Base-by-base conservation (phyloP, 441 rosid species). In the Heliophila coronopifolia region DNA sequence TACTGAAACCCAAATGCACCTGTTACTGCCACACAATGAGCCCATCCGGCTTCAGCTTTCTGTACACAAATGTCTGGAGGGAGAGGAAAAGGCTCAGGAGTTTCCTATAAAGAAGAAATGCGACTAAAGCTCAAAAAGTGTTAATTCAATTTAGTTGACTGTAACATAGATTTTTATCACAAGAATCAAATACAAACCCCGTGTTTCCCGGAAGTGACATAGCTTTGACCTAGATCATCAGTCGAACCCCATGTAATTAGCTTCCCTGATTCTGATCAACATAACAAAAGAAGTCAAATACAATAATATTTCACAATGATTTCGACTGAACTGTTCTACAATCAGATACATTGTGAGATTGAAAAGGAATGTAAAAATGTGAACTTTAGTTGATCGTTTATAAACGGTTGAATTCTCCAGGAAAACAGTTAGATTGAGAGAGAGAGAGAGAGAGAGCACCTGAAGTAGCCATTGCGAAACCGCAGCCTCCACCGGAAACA, bases 191-290 rank as follows among this genome's bases (percentile, higher is more conserved):
- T 41, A 20, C 64, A 59, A 4, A 92, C 97, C 88, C 96, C 95
- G 32, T 92, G 99, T 68, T 92, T 88, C 69, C 99, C 97, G 1
- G 99, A 77, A 32, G 99, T 80, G 31, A 88, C 72, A 46, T 92
- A 88, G 88, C 95, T 88, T 72, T 92, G 99, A 66, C 95, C 99
- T 24, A 81, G 67, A 75, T 93, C 99, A 71, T 85, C 99, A 10
- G 97, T 82, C 17, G 97, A 93, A 30, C 99, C 99, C 99, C 99
- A 93, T 6, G 99, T 88, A 34, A 93, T 77, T 24, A 93, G 94
- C 86, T 82, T 88, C 66, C 99, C 88, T 3, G 81, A 76, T 19
- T 80, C 99, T 93, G 81, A 55, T 71, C 50, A 39, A 63, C 35
- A 63, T 16, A 67, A 53, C 16, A 28, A 19, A 24, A 27, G 3